Evolutionary conservation across 192 early-diverging fungal species (phyloP), one percentile per base, ranked within the genome.

Genomic region (Geranomyces michiganensis): DNA sequence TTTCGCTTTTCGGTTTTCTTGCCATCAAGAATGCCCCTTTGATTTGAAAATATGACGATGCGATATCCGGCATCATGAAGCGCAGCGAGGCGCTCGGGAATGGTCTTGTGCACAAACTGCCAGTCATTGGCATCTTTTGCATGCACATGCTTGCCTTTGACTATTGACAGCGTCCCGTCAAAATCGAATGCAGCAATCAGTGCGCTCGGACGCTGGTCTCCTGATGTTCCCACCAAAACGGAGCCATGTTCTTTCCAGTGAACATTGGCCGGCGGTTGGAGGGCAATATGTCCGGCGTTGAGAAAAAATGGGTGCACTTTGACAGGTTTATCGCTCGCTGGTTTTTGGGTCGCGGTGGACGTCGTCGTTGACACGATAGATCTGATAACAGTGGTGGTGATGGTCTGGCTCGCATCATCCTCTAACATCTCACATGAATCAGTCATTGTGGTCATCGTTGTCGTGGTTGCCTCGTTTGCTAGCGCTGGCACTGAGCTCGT

Each of bases 51-150:
- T 14, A 94, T 81, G 1, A 91, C 83, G 33, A 98, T 81, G 24
- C 68, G 70, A 58, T 62, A 76, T 59, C 89, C 93, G 33, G 85
- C 60, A 12, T 87, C 69, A 45, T 87, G 75, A n/a, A 94, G 69
- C 41, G 88, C 45, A 15, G 79, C 75, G 17, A 95, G 55, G 49
- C 84, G 73, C 19, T 78, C 70, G 0, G 90, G 91, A 10, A 94
- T 84, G 0, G 70, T 65, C 0, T 83, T 51, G 63, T 84, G 43
- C 41, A 85, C 85, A 75, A 90, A 94, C 30, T 75, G 75, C 94
- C 94, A 98, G 81, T 96, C 96, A 62, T 90, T 75, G 6, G 81
- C 79, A 56, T 88, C 76, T 69, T 91, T 92, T 14, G 93, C 75
- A 71, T 79, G 84, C 14, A 76, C 78, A 58, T 84, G 78, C 24